These are phyloP conservation scores for Ceratocystiopsis brevicomis DNA, from an alignment of 2,329 filamentous ascomycete species.

Conservation along the genomic window DNA sequence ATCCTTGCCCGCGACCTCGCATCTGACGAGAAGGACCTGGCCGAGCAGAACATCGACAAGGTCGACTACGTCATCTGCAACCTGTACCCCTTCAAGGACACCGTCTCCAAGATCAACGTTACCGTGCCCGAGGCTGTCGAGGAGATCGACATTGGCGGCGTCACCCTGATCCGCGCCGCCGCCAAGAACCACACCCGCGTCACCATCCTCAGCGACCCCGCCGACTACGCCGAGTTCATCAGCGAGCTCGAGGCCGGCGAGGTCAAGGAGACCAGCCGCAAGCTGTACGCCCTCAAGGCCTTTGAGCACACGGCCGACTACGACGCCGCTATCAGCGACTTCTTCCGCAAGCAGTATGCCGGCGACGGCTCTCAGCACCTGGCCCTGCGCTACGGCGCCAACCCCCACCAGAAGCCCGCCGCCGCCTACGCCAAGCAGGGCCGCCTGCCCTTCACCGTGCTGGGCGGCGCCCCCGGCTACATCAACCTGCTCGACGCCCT, in stretches of 20 bases:
- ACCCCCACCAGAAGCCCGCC: conserved; percentile 96
- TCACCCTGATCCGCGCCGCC: conserved; percentile 86
- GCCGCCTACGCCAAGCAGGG: conserved; percentile 58
- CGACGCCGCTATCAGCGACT: conserved; percentile 81
- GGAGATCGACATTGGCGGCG: conserved; percentile 96
- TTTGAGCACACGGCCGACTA: conserved; percentile 98
- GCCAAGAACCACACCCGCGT: conserved; percentile 96
- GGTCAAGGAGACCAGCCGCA: conserved; percentile 67
- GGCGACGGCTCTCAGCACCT: conserved; percentile 67
- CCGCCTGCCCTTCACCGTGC: conserved; percentile 82
- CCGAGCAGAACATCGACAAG: conserved; percentile 85
- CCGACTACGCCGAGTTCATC: conserved; percentile 86
- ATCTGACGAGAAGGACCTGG: conserved; percentile 91
- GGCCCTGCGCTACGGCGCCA: conserved; percentile 81
- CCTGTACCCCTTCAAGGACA: conserved; percentile 98
- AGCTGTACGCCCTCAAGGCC: conserved; percentile 85
- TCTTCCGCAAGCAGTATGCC: conserved; percentile 95
- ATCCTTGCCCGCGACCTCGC: conserved; percentile 89
- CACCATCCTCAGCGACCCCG: conserved; percentile 85
- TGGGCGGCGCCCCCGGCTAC: conserved; percentile 78
- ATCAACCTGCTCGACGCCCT: conserved; percentile 93
- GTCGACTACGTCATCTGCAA: conserved; percentile 97
- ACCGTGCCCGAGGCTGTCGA: conserved; percentile 93
- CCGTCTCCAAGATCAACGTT: conserved; percentile 89
- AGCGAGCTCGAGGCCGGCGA: conserved; percentile 75